A percentile compares a stretch with the other conserved stretches of the same genome.
phyloP scores from a whole-genome alignment of 1,284 basidiomycete species.

The Trichosporon asahii region DNA sequence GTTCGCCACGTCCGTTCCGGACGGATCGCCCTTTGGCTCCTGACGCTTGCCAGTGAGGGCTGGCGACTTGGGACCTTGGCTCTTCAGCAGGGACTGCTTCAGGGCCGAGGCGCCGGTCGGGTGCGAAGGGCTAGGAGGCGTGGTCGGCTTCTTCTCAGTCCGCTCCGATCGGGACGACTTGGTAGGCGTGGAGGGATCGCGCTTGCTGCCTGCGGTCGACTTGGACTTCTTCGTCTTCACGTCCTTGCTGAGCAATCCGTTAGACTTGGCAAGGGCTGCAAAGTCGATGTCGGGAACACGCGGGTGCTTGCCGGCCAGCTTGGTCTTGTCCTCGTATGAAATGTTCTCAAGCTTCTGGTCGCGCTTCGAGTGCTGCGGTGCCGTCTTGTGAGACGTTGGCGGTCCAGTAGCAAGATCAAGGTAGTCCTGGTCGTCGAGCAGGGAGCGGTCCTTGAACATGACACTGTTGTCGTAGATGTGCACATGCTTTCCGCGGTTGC shows the following conservation, averaged over 20 bases:
- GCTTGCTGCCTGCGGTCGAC: slow-evolving; percentile 11
- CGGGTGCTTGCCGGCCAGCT: slow-evolving; percentile 47
- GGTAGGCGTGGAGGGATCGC: slow-evolving; percentile 21
- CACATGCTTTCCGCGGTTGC: slow-evolving; percentile 53
- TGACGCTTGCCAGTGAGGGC: slow-evolving; percentile 43
- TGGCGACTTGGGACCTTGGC: slow-evolving; percentile 29
- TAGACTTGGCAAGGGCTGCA: slow-evolving; percentile 43
- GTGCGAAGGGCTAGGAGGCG: slow-evolving; percentile 8
- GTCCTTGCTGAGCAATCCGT: slow-evolving; percentile 38
- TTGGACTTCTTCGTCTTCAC: slow-evolving; percentile 30
- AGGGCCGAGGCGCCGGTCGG: neutral
- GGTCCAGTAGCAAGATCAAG: slow-evolving; percentile 55
- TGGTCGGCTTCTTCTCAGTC: neutral
- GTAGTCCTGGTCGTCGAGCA: slow-evolving; percentile 53
- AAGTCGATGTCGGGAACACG: slow-evolving; percentile 46
- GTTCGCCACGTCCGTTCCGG: slow-evolving; percentile 41
- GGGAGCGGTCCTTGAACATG: slow-evolving; percentile 54
- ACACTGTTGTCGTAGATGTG: slow-evolving; percentile 52
- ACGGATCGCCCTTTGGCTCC: slow-evolving; percentile 33
- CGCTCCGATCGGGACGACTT: neutral
- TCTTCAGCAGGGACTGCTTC: slow-evolving; percentile 5
- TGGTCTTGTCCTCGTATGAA: slow-evolving; percentile 48
- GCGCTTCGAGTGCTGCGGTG: slow-evolving; percentile 44
- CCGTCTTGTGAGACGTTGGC: slow-evolving; percentile 48
- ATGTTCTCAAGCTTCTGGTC: slow-evolving; percentile 50